Conservation (phyloP, 2,329 filamentous ascomycete species). For the Neodidymelliopsis sp. region DNA sequence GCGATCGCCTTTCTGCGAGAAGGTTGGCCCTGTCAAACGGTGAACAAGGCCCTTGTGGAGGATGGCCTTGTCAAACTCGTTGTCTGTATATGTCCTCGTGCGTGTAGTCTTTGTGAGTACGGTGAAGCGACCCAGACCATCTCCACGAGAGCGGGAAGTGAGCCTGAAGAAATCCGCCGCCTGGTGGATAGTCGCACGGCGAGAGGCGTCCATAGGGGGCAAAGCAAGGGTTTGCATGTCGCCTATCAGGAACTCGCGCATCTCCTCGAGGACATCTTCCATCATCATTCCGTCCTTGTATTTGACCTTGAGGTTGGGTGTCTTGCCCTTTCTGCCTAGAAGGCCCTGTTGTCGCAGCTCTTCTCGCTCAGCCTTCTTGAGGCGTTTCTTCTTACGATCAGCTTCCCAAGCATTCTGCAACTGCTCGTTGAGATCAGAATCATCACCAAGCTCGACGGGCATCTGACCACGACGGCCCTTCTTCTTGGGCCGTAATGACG, state of each 20-base stretch:
- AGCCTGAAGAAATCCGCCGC: constrained; percentile 77
- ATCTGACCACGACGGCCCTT: constrained; percentile 67
- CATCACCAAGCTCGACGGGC: constrained; percentile 54
- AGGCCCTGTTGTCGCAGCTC: constrained; percentile 55
- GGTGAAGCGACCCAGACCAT: constrained; percentile 75
- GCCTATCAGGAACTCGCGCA: constrained; percentile 73
- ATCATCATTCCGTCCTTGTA: constrained; percentile 77
- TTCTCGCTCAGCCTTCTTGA: constrained; percentile 57
- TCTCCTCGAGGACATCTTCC: constrained; percentile 74
- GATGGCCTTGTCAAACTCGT: constrained; percentile 57
- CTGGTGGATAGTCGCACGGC: constrained; percentile 81
- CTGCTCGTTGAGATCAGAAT: constrained; percentile 53
- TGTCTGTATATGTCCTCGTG: constrained; percentile 68
- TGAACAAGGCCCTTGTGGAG: constrained; percentile 58
- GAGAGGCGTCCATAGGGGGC: constrained; percentile 82
- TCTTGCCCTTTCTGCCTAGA: constrained; percentile 53
- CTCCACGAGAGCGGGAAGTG: constrained; percentile 83
- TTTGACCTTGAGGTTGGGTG: constrained; percentile 66
- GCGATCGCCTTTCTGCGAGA: constrained; percentile 17
- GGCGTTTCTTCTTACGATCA: constrained; percentile 55
- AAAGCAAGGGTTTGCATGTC: constrained; percentile 71
- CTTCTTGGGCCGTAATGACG: constrained; percentile 69
- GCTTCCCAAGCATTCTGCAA: constrained; percentile 53
- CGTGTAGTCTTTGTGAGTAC: constrained; percentile 76
- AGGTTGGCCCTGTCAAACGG: constrained; percentile 41